Base-by-base conservation (phyloP, 768 basidiomycete genomes). In the Lepiota venenata region DNA sequence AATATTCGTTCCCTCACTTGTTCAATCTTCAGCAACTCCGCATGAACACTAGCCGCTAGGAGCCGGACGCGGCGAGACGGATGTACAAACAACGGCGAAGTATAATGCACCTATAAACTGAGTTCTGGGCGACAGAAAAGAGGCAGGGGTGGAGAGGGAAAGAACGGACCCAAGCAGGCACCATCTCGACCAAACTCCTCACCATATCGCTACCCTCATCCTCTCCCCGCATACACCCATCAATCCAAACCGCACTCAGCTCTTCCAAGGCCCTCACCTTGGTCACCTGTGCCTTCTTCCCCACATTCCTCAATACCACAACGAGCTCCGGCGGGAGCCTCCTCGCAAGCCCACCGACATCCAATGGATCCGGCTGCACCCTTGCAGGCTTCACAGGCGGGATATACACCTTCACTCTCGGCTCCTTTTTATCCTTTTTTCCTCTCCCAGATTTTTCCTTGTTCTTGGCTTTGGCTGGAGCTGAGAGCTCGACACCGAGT, bases 211-310 rank as follows among this genome's bases (percentile, higher is more conserved):
- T 77, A 18, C 75, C 77, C 14, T 74, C 74, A 12, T 70, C 71
- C 37, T 76, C 76, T 43, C 14, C 45, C 10, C 67, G 69, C 57
- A 67, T 63, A 38, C 76, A 76, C 41, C 72, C 77, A 21, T 82
- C 82, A 3, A 92, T 72, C 88, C 89, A 93, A 1, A 66, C 77
- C 7, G 71, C 64, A 60, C 82, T 79, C 25, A 98, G 69, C 56
- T 96, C 95, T 64, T 97, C 94, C 58, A 98, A 71, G 0, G 92
- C 95, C 62, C 86, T 84, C 18, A 78, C 71, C 68, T 91, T 88
- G 1, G 96, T 98, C 25, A 92, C 79, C 22, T 80, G 79, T 53
- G 95, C 93, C 73, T 96, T 96, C 80, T 98, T 98, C 22, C 81
- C 84, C 48, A 98, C 74, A 58, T 82, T 80, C 46, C 93, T 74